Base-by-base conservation (phyloP, 1,139 yeast genomes). In the Hemisphaericaspora lyxosophila region DNA sequence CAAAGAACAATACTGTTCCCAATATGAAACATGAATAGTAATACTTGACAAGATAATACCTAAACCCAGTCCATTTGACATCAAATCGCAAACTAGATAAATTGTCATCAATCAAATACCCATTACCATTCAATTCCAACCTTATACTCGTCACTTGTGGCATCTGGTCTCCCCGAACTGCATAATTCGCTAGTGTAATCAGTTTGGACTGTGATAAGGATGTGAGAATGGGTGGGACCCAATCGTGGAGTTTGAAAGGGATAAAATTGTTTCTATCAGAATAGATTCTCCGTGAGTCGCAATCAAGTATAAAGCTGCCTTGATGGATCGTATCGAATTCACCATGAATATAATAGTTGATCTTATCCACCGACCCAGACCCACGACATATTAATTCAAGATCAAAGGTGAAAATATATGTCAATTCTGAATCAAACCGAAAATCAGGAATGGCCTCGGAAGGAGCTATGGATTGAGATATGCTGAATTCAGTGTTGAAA, bases 21-120 rank as follows among this genome's bases (percentile, higher is more conserved):
- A 74, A 27, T 1, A 74, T n/a, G 41, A 79, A 70, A 35, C 77
- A 69, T 0, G 65, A 38, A 12, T 62, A 51, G 39, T 73, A 75
- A 53, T 79, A 75, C 35, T 72, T 64, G 39, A 71, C 73, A 54
- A 84, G 54, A 43, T 78, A 73, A 54, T 73, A 80, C 26, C 86
- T 60, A 34, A 83, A 55, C 0, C 90, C 90, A 14, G 58, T 60
- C 74, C 82, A 78, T 35, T 71, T 61, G 8, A 63, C 53, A 15
- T 45, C 50, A 30, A 60, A 49, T 24, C 50, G 49, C 22, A 58
- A 38, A 33, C 33, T 43, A 2, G 53, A 48, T 4, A 26, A 13
- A 27, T 39, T 40, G 36, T 42, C 41, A 25, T 40, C 51, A 22
- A 46, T 39, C 7, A 47, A 26, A 19, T 37, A 44, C 4, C 40